A percentile compares a stretch with the other conserved stretches of the same genome.
Conservation (phyloP, 371 early-diverging fungal genomes). For the Choanephora cucurbitarum region DNA sequence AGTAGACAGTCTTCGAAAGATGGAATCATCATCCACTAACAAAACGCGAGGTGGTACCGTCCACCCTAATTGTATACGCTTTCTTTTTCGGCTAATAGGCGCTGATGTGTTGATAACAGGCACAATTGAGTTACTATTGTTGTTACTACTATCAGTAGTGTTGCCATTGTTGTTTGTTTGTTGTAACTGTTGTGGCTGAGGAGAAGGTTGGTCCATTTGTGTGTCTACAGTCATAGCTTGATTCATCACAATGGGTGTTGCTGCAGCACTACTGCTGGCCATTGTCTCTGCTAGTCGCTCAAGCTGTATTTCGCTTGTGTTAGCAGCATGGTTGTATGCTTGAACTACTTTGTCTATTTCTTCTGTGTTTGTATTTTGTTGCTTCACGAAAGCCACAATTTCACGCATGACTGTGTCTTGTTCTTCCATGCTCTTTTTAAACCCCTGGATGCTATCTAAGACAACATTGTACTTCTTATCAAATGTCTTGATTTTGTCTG, state of each 20-base stretch:
- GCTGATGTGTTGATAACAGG: slow-evolving; percentile 10
- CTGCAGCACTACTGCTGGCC: background rate
- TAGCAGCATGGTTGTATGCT: slow-evolving; percentile 13
- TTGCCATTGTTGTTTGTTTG: slow-evolving; percentile 2
- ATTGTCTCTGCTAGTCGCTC: slow-evolving; percentile 7
- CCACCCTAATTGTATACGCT: slow-evolving; percentile 52
- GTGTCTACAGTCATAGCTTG: background rate
- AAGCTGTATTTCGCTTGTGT: slow-evolving; percentile 13
- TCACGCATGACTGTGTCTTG: slow-evolving; percentile 24
- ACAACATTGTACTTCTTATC: slow-evolving; percentile 27
- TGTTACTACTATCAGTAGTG: background rate
- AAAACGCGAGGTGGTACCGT: slow-evolving; percentile 68
- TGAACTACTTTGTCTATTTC: slow-evolving; percentile 7
- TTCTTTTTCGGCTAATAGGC: slow-evolving; percentile 22
- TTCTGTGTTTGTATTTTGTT: slow-evolving; percentile 12
- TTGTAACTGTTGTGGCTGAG: slow-evolving; percentile 2
- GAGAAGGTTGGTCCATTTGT: background rate
- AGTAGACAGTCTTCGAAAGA: slow-evolving; percentile 63
- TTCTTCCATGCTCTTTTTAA: slow-evolving; percentile 24
- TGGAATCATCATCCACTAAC: slow-evolving; percentile 76
- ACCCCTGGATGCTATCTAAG: slow-evolving; percentile 18
- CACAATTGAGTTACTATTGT: slow-evolving; percentile 6
- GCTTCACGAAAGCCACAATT: slow-evolving; percentile 16
- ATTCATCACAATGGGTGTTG: background rate
- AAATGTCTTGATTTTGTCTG: slow-evolving; percentile 19